phyloP scores from a whole-genome alignment of 306 rosid genomes.

The Corylus avellana region DNA sequence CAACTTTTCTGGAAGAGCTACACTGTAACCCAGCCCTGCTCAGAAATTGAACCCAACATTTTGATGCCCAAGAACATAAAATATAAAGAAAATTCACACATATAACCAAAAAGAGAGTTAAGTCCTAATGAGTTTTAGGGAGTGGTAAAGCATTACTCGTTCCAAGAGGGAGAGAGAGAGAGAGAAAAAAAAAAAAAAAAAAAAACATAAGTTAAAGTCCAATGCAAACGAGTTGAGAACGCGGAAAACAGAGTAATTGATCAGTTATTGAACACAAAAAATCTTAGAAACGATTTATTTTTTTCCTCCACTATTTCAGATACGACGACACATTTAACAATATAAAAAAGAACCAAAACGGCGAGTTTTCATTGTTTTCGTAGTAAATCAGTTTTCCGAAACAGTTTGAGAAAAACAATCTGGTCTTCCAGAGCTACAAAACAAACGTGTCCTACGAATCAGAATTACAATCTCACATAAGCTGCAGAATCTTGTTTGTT shows the following conservation, averaged over 20 bases:
- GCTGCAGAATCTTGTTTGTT: not conserved
- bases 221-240: not conserved
- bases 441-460: not conserved
- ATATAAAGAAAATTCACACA: not conserved
- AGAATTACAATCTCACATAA: not conserved
- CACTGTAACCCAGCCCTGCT: slow-evolving; percentile 89
- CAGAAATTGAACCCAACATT: slow-evolving; percentile 35
- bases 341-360: not conserved
- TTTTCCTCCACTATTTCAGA: not conserved
- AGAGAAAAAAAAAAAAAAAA: not conserved
- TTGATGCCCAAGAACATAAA: slow-evolving; percentile 18
- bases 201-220: not conserved
- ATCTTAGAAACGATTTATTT: not conserved
- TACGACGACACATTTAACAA: not conserved
- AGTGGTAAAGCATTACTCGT: not conserved
- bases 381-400: not conserved
- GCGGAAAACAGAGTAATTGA: not conserved
- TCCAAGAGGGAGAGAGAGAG: not conserved
- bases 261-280: not conserved
- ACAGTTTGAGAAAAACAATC: not conserved
- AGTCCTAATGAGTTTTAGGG: not conserved
- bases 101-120: not conserved
- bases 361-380: not conserved
- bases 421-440: not conserved
- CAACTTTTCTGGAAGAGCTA: slow-evolving; percentile 93